Base-by-base conservation (phyloP, 225 moss, liverwort and hornwort genomes). In the Polytrichum formosum region DNA sequence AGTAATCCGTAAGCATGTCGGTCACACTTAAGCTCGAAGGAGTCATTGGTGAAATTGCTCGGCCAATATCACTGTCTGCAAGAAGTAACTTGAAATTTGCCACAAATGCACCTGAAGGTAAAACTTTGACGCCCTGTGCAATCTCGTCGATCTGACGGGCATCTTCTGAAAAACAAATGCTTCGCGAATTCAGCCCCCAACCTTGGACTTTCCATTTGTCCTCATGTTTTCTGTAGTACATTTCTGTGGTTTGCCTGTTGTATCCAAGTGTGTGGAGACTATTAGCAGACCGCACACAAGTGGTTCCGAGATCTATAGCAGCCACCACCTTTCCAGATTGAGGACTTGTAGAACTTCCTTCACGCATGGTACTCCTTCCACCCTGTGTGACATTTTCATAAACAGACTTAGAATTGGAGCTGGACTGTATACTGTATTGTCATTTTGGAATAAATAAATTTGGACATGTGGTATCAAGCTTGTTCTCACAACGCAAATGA, bases 301-400 rank as follows among this genome's bases (percentile, higher is more conserved):
- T 78, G 0, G 78, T 82, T 0, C 82, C 82, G 7, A 78, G 74
- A 29, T 78, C 78, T 5, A 82, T 4, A 1, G 74, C 74, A 2
- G 78, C 82, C 19, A 82, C 74, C 5, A 77, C 61, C 4, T 26
- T 67, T 22, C 65, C 55, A 28, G 22, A 28, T 18, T 63, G 63
- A 25, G 27, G 22, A 63, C 21, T 28, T 26, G 63, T 28, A 63
- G 25, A 4, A 5, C 16, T 63, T 6, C 63, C 63, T 23, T 28
- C 9, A 28, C 27, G 10, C 63, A 26, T 26, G 17, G 25, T 26
- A 23, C 63, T 28, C 7, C 27, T 63, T 29, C 29, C 29, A 63
- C 63, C 9, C 63, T 63, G 27, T 63, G 26, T 5, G 26, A 55
- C 55, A 28, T 6, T 29, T 29, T 29, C 29, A 29, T 0, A 0